Evolutionary conservation across 2,329 filamentous ascomycete species (phyloP).

Genomic region (Teratosphaeria pseudoeucalypti): DNA sequence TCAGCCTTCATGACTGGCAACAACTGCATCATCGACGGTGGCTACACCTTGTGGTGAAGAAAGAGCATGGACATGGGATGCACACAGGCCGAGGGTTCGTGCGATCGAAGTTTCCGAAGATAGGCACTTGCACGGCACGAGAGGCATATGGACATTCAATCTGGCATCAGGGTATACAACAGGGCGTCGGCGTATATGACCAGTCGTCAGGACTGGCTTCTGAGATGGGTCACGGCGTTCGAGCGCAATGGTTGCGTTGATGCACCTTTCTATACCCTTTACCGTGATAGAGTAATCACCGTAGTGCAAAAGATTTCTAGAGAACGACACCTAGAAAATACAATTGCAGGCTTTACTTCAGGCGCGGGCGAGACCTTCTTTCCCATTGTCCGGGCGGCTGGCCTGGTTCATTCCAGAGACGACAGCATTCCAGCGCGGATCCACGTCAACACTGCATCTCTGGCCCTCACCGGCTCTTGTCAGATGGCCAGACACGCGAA

Average conservation of each 20-base stretch:
- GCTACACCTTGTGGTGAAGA: conserved; percentile 49
- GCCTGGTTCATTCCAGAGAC: background rate
- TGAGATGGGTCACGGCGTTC: background rate
- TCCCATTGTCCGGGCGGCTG: background rate
- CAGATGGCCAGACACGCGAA: background rate
- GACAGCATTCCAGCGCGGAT: background rate
- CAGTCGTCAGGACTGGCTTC: background rate
- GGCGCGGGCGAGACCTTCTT: background rate
- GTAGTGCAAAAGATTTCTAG: background rate
- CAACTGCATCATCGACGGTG: conserved; percentile 62
- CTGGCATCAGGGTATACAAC: background rate
- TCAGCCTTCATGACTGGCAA: conserved; percentile 68
- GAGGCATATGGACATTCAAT: background rate
- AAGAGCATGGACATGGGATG: background rate
- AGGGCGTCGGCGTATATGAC: background rate
- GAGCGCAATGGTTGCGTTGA: background rate
- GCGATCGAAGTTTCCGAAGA: background rate
- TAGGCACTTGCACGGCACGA: background rate
- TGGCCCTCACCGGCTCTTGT: background rate
- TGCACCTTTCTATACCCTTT: background rate
- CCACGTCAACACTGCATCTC: background rate
- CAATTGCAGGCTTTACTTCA: background rate
- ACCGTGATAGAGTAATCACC: background rate
- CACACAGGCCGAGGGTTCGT: background rate
- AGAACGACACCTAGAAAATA: background rate